phyloP scores from a whole-genome alignment of 2,329 filamentous ascomycete species.

The Ophiocordyceps sinensis region DNA sequence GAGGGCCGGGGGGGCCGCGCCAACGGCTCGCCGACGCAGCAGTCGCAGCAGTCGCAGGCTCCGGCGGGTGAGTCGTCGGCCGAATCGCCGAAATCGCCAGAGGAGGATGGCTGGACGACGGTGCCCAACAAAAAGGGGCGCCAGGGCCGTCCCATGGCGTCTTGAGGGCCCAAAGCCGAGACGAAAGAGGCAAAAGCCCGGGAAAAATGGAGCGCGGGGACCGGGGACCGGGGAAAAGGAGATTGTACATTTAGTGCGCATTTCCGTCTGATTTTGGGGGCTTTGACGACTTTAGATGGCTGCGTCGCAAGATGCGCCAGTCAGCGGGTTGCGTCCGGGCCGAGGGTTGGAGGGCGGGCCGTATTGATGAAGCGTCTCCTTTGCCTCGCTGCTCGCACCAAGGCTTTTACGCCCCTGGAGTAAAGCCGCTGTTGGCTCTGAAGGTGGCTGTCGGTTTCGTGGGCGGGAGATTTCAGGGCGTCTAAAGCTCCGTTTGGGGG shows the following conservation, averaged over 20 bases:
- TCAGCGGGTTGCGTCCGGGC: neutral
- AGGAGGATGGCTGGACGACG: constrained; percentile 53
- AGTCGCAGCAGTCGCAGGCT: constrained; percentile 7
- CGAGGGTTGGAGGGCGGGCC: too few relatives aligned
- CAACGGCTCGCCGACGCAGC: constrained; percentile 29
- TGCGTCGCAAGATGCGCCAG: constrained; percentile 15
- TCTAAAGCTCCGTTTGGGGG: too few relatives aligned
- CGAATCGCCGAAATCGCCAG: constrained; percentile 22
- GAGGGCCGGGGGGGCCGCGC: constrained; percentile 31
- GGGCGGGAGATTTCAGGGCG: too few relatives aligned
- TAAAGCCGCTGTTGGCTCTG: too few relatives aligned
- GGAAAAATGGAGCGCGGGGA: neutral
- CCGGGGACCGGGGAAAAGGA: constrained; percentile 6
- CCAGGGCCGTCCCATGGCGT: constrained; percentile 16
- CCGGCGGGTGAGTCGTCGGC: constrained; percentile 14
- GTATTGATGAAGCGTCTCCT: too few relatives aligned
- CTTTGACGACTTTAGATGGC: constrained; percentile 20
- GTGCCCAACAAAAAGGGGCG: constrained; percentile 26
- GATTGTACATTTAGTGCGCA: constrained; percentile 20
- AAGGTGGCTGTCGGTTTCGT: too few relatives aligned
- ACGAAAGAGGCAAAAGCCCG: neutral
- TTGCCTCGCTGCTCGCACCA: too few relatives aligned
- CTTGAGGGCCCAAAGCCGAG: constrained; percentile 3
- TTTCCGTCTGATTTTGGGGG: constrained; percentile 18
- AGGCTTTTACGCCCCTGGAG: too few relatives aligned